Evolutionary conservation across 2,329 filamentous ascomycete species (phyloP).

Genomic region (Mycosphaerella sp.): DNA sequence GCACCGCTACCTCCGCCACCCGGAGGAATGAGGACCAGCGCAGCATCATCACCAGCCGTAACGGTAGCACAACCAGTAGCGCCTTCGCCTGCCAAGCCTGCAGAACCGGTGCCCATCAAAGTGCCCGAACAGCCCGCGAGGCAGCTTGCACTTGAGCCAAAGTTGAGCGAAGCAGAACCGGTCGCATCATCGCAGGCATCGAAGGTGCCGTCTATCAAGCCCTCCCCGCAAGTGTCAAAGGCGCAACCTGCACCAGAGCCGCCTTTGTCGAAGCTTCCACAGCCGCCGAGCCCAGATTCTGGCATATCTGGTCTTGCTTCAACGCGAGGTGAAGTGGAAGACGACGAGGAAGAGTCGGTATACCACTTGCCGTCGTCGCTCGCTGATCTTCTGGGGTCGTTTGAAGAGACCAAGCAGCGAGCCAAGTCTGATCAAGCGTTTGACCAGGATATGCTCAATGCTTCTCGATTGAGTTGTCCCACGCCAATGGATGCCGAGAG

Average conservation of each 20-base stretch:
- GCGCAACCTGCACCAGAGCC: slow-evolving; percentile 30
- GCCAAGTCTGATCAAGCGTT: slow-evolving; percentile 55
- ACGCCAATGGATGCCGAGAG: slow-evolving; percentile 74
- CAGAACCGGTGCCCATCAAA: slow-evolving; percentile 23
- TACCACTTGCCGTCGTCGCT: slow-evolving; percentile 87
- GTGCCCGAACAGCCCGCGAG: slow-evolving; percentile 25
- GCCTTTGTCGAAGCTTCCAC: slow-evolving; percentile 20
- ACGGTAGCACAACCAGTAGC: slow-evolving; percentile 39
- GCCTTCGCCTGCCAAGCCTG: slow-evolving; percentile 34
- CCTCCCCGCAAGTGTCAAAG: slow-evolving; percentile 36
- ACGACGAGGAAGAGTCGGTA: slow-evolving; percentile 60
- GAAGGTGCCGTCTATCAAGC: slow-evolving; percentile 25
- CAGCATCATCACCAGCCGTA: slow-evolving; percentile 50
- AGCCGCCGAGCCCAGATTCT: slow-evolving; percentile 33
- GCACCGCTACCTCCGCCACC: slow-evolving; percentile 88
- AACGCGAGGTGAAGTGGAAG: slow-evolving; percentile 48
- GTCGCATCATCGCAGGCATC: slow-evolving; percentile 15
- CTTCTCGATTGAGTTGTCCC: slow-evolving; percentile 67
- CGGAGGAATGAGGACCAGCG: slow-evolving; percentile 51
- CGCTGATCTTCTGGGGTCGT: slow-evolving; percentile 85
- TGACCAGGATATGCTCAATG: slow-evolving; percentile 64
- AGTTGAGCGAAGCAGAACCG: slow-evolving; percentile 19
- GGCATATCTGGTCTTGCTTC: slow-evolving; percentile 33
- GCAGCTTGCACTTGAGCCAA: slow-evolving; percentile 27
- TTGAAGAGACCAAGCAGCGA: slow-evolving; percentile 72